These are phyloP conservation scores for Ascodesmis nigricans DNA, from an alignment of 495 filamentous ascomycete species.

Conservation along the genomic window DNA sequence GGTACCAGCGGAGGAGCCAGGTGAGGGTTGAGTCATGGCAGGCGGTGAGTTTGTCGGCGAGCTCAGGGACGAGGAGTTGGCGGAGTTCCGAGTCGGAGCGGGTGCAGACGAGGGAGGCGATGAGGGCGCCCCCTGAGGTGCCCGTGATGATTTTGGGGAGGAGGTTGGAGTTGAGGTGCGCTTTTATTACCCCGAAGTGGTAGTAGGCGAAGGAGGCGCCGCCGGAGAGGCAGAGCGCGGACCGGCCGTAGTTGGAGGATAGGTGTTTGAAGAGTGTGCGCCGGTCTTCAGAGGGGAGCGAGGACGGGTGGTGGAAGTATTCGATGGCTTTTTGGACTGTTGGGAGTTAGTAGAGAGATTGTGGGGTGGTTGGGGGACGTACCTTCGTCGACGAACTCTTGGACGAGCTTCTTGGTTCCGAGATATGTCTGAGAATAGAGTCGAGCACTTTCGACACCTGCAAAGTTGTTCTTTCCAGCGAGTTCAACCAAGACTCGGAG, in stretches of 20 bases:
- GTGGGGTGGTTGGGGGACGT: slow-evolving; percentile 7
- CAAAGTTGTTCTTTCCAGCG: slow-evolving; percentile 93
- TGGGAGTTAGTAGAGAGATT: not conserved
- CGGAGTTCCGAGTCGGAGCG: slow-evolving; percentile 81
- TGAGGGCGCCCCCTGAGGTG: slow-evolving; percentile 79
- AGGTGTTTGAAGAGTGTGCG: slow-evolving; percentile 67
- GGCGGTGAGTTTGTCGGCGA: slow-evolving; percentile 64
- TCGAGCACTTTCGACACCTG: slow-evolving; percentile 78
- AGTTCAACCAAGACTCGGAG: slow-evolving; percentile 57
- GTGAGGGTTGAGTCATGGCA: slow-evolving; percentile 46
- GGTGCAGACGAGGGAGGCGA: slow-evolving; percentile 72
- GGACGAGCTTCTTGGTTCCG: slow-evolving; percentile 80
- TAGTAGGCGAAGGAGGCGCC: slow-evolving; percentile 96
- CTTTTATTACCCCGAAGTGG: slow-evolving; percentile 83
- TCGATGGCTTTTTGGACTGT: slow-evolving; percentile 38
- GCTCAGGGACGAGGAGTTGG: slow-evolving; percentile 58
- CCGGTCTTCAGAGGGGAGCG: slow-evolving; percentile 51
- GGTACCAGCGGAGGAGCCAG: slow-evolving; percentile 72
- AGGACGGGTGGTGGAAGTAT: slow-evolving; percentile 42
- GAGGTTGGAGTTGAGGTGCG: slow-evolving; percentile 65
- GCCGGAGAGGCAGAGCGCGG: slow-evolving; percentile 76
- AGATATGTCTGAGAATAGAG: slow-evolving; percentile 93
- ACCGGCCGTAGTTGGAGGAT: slow-evolving; percentile 75
- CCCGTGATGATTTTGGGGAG: slow-evolving; percentile 88
- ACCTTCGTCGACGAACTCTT: slow-evolving; percentile 72